These are phyloP conservation scores for Brassica rapa DNA, from an alignment of 345 rosid species.

Conservation along the genomic window DNA sequence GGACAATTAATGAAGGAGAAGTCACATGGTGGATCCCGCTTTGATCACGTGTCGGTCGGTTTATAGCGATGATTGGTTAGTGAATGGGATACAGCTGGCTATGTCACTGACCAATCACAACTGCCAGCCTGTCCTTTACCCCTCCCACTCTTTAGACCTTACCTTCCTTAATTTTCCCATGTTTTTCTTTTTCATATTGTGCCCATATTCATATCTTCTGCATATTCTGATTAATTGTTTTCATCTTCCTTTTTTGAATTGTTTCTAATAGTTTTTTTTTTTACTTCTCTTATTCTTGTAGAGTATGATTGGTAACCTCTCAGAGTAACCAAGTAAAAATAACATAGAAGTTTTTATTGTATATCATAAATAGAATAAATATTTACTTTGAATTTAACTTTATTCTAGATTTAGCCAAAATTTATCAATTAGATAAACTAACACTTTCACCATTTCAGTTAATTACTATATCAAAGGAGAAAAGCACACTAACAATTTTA, in stretches of 20 bases:
- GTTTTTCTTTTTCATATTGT: neutral
- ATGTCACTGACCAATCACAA: conserved; percentile 36
- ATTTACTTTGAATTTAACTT: too few species aligned
- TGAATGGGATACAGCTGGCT: conserved; percentile 43
- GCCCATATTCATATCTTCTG: neutral
- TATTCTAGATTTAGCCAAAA: too few species aligned
- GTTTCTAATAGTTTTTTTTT: neutral
- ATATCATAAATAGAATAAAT: too few species aligned
- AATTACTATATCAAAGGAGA: too few species aligned
- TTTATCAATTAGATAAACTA: too few species aligned
- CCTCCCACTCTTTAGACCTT: conserved; percentile 17
- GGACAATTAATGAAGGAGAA: conserved; percentile 9
- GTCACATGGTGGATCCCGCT: conserved; percentile 32
- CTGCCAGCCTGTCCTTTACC: conserved; percentile 37
- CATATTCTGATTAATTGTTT: neutral
- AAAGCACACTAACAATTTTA: too few species aligned
- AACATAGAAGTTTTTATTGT: too few species aligned
- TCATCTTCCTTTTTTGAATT: neutral
- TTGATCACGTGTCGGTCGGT: conserved; percentile 35
- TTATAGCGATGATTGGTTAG: conserved; percentile 19
- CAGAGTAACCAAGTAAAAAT: too few species aligned
- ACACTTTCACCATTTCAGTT: too few species aligned
- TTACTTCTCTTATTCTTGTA: neutral
- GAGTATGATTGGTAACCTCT: too few species aligned
- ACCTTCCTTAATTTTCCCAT: conserved; percentile 2